A percentile compares a stretch with the other conserved stretches of the same genome.
Conservation (phyloP, 2,329 filamentous ascomycete genomes). For the Aureobasidium sp. region DNA sequence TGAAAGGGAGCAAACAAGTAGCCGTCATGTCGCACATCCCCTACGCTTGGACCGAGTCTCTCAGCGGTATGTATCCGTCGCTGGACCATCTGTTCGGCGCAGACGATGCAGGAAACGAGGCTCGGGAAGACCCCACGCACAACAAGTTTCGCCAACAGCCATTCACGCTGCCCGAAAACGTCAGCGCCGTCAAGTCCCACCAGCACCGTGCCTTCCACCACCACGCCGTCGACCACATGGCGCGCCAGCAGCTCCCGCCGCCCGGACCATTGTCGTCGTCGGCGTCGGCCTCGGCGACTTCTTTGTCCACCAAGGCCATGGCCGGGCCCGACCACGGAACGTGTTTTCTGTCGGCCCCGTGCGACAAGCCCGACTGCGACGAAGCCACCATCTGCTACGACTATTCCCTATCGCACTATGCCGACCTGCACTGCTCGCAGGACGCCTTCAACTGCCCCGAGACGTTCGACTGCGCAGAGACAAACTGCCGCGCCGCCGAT, state of each 20-base stretch:
- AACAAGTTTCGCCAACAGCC: not conserved
- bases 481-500: not conserved
- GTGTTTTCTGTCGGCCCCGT: slow-evolving; percentile 16
- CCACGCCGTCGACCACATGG: slow-evolving; percentile 7
- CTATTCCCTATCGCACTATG: slow-evolving; percentile 2
- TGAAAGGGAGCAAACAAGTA: not conserved
- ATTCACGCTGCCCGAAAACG: slow-evolving; percentile 8
- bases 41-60: slow-evolving; percentile 10
- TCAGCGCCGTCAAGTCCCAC: not conserved
- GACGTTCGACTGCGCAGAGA: slow-evolving; percentile 3
- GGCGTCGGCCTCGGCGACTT: not conserved
- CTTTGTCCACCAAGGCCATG: not conserved
- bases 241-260: slow-evolving; percentile 1
- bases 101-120: not conserved
- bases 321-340: not conserved
- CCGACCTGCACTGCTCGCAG: not conserved
- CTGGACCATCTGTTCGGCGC: not conserved
- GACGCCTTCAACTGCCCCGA: not conserved
- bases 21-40: not conserved
- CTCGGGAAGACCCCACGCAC: slow-evolving; percentile 8
- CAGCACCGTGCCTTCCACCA: not conserved
- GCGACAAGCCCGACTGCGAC: slow-evolving; percentile 30
- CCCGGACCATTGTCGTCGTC: not conserved
- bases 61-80: slow-evolving; percentile 1
- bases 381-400: slow-evolving; percentile 15